Conservation (phyloP, 2,329 filamentous ascomycete genomes). For the Exophiala aquamarina region DNA sequence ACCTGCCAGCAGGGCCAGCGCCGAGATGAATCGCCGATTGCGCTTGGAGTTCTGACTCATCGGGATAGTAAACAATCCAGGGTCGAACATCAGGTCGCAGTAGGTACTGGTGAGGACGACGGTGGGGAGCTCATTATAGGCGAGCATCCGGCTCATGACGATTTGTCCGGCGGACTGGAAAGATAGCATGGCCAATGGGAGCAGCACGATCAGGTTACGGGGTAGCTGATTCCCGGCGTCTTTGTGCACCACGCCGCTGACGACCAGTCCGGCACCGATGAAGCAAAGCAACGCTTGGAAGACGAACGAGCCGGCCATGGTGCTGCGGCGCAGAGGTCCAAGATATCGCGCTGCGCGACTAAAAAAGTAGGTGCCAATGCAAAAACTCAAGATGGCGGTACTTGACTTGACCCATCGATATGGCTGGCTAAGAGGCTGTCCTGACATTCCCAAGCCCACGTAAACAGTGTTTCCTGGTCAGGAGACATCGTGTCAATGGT, state of each 20-base stretch:
- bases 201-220: conserved; percentile 24
- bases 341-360: conserved; percentile 33
- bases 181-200: conserved; percentile 39
- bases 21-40: conserved; percentile 38
- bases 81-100: conserved; percentile 45
- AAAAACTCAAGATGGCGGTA: conserved; percentile 37
- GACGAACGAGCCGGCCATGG: conserved; percentile 38
- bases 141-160: conserved; percentile 40
- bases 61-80: conserved; percentile 32
- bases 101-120: conserved; percentile 47
- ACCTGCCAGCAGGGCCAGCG: conserved; percentile 38
- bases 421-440: conserved; percentile 36
- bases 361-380: conserved; percentile 39
- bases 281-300: conserved; percentile 36
- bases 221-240: conserved; percentile 19
- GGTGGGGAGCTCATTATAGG: conserved; percentile 47
- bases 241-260: conserved; percentile 32
- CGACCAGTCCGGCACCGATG: conserved; percentile 30
- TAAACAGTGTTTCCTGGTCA: conserved; percentile 46
- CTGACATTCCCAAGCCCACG: conserved; percentile 40
- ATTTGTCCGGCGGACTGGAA: conserved; percentile 44
- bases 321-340: conserved; percentile 39
- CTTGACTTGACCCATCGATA: conserved; percentile 46
- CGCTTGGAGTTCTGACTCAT: conserved; percentile 38
- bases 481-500: not conserved